phyloP scores from a whole-genome alignment of 495 filamentous ascomycete species.

The Hapsidospora chrysogenum region DNA sequence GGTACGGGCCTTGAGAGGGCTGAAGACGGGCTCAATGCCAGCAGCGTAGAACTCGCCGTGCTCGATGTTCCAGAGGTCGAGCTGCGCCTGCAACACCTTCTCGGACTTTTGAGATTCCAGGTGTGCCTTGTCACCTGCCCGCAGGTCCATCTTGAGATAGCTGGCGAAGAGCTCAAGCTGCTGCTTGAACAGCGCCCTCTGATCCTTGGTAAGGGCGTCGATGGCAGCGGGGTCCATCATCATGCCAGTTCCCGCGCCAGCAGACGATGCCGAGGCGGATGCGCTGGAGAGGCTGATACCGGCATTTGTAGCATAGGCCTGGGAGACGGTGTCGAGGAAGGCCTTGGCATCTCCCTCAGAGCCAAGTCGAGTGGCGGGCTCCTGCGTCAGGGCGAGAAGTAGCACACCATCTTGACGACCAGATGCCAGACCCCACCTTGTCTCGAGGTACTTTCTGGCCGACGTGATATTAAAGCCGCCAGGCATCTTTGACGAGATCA shows the following conservation, averaged over 20 bases:
- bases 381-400: slow-evolving; percentile 78
- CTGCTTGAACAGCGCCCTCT: slow-evolving; percentile 87
- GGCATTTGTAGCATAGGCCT: slow-evolving; percentile 76
- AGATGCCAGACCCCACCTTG: slow-evolving; percentile 73
- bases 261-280: slow-evolving; percentile 53
- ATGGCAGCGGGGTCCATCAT: slow-evolving; percentile 98
- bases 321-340: slow-evolving; percentile 69
- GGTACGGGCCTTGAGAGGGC: slow-evolving; percentile 77
- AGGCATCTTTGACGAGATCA: slow-evolving; percentile 98
- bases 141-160: slow-evolving; percentile 92
- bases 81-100: slow-evolving; percentile 72
- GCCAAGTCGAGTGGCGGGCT: slow-evolving; percentile 73
- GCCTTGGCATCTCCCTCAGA: slow-evolving; percentile 82
- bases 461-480: slow-evolving; percentile 97
- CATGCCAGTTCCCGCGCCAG: slow-evolving; percentile 63
- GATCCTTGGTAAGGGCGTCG: slow-evolving; percentile 93
- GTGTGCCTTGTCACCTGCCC: slow-evolving; percentile 86
- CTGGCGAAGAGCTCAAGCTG: slow-evolving; percentile 88
- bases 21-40: slow-evolving; percentile 90
- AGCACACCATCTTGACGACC: slow-evolving; percentile 88
- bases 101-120: slow-evolving; percentile 68
- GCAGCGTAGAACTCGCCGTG: slow-evolving; percentile 92
- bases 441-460: slow-evolving; percentile 86
- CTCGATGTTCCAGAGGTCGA: slow-evolving; percentile 88
- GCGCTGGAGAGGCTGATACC: slow-evolving; percentile 75